phyloP scores from a whole-genome alignment of 345 rosid genomes.

The Xanthoceras sorbifolium region DNA sequence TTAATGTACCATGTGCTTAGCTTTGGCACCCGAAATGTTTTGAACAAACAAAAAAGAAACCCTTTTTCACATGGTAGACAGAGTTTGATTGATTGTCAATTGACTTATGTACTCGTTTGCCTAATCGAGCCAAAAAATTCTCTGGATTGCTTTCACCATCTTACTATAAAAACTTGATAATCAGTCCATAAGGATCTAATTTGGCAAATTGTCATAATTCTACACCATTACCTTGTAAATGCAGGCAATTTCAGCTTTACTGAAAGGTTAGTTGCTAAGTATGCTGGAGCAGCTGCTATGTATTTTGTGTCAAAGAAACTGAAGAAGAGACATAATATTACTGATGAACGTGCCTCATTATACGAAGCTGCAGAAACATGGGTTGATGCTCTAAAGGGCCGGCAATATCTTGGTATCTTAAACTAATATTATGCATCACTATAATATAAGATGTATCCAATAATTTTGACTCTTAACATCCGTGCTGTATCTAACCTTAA shows the following conservation, averaged over 20 bases:
- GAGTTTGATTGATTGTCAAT: not conserved
- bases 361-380: conserved; percentile 92
- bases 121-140: not conserved
- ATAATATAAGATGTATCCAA: not conserved
- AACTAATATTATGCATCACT: not conserved
- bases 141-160: not conserved
- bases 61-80: not conserved
- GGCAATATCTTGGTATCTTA: conserved; percentile 62
- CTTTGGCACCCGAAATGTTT: not conserved
- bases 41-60: not conserved
- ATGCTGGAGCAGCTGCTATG: conserved; percentile 93
- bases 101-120: not conserved
- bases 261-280: conserved; percentile 80
- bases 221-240: not conserved
- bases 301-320: conserved; percentile 88
- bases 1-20: not conserved
- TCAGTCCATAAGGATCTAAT: not conserved
- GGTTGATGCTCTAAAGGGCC: conserved; percentile 81
- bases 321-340: conserved; percentile 88
- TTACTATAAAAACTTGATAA: not conserved
- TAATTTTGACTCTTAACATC: not conserved
- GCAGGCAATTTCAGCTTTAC: conserved; percentile 87
- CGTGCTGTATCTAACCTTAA: not conserved
- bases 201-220: not conserved
- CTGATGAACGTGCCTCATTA: conserved; percentile 81